Conservation (phyloP, 768 basidiomycete genomes). For the Mycena maculata region DNA sequence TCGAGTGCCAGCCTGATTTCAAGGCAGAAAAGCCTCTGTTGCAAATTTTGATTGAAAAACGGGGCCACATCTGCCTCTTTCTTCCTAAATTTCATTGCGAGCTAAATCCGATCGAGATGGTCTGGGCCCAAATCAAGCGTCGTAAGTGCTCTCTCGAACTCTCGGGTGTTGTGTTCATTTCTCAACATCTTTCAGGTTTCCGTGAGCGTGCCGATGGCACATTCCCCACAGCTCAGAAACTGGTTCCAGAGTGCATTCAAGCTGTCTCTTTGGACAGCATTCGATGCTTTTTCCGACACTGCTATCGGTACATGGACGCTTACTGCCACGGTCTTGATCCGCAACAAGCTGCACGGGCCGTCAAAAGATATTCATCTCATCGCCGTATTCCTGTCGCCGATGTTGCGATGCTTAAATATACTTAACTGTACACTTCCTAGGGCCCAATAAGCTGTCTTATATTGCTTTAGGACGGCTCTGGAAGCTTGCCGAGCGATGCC, state of each 20-base stretch:
- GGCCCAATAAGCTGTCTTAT: not conserved
- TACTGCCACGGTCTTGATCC: slow-evolving; percentile 40
- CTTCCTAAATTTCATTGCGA: slow-evolving; percentile 28
- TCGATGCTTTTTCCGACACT: slow-evolving; percentile 36
- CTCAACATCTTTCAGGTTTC: slow-evolving; percentile 32
- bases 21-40: slow-evolving; percentile 35
- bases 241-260: slow-evolving; percentile 40
- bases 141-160: slow-evolving; percentile 22
- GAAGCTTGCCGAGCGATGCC: slow-evolving; percentile 12
- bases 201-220: slow-evolving; percentile 38
- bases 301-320: slow-evolving; percentile 37
- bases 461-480: not conserved
- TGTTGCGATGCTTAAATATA: slow-evolving; percentile 17
- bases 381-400: slow-evolving; percentile 32
- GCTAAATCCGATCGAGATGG: slow-evolving; percentile 43
- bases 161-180: slow-evolving; percentile 20
- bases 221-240: slow-evolving; percentile 37
- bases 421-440: not conserved
- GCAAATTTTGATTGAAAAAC: slow-evolving; percentile 35
- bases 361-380: slow-evolving; percentile 43
- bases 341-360: slow-evolving; percentile 41
- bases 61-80: slow-evolving; percentile 39
- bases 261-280: slow-evolving; percentile 33
- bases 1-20: slow-evolving; percentile 37
- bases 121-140: slow-evolving; percentile 42